Percentiles rank a stretch among this genome's conserved stretches.
Conservation (phyloP, 768 basidiomycete genomes). For the Coprinopsis sp. region DNA sequence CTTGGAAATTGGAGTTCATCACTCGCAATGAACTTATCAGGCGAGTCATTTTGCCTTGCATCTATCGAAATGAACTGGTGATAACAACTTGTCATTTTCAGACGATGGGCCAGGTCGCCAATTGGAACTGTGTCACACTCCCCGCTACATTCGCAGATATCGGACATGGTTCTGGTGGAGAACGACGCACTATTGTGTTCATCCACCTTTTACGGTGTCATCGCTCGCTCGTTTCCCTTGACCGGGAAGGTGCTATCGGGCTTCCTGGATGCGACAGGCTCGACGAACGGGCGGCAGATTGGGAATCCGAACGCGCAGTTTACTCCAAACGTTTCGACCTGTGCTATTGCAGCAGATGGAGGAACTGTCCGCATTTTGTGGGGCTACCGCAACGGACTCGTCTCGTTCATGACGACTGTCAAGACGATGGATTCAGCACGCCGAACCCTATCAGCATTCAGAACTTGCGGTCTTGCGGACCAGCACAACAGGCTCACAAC, state of each 20-base stretch:
- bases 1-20: conserved; percentile 74
- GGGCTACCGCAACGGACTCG: conserved; percentile 68
- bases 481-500: conserved; percentile 59
- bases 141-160: conserved; percentile 57
- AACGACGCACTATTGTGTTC: conserved; percentile 43
- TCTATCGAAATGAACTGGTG: not conserved
- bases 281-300: conserved; percentile 52
- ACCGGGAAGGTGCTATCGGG: conserved; percentile 68
- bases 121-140: conserved; percentile 56
- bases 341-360: conserved; percentile 55
- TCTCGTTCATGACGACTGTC: conserved; percentile 54
- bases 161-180: conserved; percentile 56
- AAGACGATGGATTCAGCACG: conserved; percentile 54
- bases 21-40: conserved; percentile 46
- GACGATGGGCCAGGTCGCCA: conserved; percentile 67
- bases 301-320: conserved; percentile 78
- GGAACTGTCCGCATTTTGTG: conserved; percentile 65
- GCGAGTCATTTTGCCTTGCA: conserved; percentile 31
- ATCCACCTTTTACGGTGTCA: conserved; percentile 63
- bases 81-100: conserved; percentile 22
- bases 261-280: conserved; percentile 60
- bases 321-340: conserved; percentile 58
- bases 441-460: conserved; percentile 40
- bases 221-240: conserved; percentile 68
- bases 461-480: conserved; percentile 49